A percentile compares a stretch with the other conserved stretches of the same genome.
Conservation (phyloP, 345 rosid species). For the Arabidopsis suecica region DNA sequence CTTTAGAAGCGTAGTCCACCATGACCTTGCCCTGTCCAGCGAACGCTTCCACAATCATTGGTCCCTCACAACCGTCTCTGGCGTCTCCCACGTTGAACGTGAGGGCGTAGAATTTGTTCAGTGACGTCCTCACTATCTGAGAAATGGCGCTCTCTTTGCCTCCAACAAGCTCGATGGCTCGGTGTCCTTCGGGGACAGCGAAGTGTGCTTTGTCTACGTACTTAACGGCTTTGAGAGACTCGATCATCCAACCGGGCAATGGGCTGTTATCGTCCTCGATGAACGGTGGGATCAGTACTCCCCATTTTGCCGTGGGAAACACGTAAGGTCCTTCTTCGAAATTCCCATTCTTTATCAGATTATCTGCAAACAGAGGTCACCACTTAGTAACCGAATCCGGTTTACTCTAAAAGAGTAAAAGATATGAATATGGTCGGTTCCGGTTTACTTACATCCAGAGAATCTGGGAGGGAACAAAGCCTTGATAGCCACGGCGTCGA, state of each 20-base stretch:
- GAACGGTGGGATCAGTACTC: conserved; percentile 74
- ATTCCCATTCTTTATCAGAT: conserved; percentile 70
- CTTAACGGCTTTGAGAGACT: conserved; percentile 82
- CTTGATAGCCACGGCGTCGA: conserved; percentile 71
- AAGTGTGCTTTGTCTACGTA: conserved; percentile 67
- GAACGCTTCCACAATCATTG: conserved; percentile 69
- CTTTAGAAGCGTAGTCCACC: conserved; percentile 62
- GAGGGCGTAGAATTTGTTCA: conserved; percentile 56
- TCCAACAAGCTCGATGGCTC: conserved; percentile 70
- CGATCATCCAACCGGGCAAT: conserved; percentile 79
- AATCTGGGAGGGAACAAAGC: conserved; percentile 55
- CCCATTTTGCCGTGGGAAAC: conserved; percentile 56
- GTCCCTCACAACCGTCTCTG: conserved; percentile 62
- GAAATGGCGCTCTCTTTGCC: conserved; percentile 82
- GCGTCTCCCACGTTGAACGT: conserved; percentile 68
- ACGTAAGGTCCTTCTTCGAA: conserved; percentile 82
- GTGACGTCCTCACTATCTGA: conserved; percentile 57
- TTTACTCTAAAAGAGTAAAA: background rate
- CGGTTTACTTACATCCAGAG: conserved; percentile 45
- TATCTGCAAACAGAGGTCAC: conserved; percentile 38
- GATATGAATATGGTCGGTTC: background rate
- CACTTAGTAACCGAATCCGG: background rate
- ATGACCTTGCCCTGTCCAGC: conserved; percentile 53
- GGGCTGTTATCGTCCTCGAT: conserved; percentile 74
- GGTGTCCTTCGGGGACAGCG: conserved; percentile 57